Conservation (phyloP, 805 yeast species). For the Ogataea sp. region DNA sequence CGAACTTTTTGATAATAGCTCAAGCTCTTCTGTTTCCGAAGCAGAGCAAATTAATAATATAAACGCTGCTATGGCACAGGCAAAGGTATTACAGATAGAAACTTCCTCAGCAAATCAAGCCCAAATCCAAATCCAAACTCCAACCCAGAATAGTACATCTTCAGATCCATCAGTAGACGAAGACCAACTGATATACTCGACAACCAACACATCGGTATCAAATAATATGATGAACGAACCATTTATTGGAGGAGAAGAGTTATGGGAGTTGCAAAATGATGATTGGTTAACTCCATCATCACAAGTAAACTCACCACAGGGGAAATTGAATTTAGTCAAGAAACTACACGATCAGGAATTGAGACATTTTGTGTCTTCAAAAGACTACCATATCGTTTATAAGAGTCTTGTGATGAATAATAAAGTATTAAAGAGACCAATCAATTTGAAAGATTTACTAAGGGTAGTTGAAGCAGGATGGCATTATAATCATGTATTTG, state of each 20-base stretch:
- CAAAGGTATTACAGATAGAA: too few species aligned
- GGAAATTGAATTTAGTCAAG: conserved; percentile 15
- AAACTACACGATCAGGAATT: conserved; percentile 16
- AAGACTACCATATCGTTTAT: conserved; percentile 56
- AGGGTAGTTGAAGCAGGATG: conserved; percentile 77
- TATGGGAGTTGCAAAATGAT: conserved; percentile 64
- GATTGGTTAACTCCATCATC: conserved; percentile 51
- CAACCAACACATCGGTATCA: neutral
- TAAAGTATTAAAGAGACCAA: conserved; percentile 55
- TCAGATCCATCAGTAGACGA: neutral
- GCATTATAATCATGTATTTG: conserved; percentile 61
- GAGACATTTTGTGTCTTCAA: conserved; percentile 28
- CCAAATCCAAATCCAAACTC: neutral
- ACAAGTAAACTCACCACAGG: conserved; percentile 17
- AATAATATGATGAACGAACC: conserved; percentile 24
- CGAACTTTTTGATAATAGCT: conserved; percentile 40
- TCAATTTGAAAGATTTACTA: conserved; percentile 68
- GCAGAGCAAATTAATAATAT: too few species aligned
- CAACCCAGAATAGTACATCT: neutral
- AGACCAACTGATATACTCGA: neutral
- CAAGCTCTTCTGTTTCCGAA: too few species aligned
- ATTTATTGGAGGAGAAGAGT: conserved; percentile 34
- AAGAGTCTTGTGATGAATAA: conserved; percentile 62
- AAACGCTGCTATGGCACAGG: neutral
- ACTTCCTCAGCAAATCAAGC: too few species aligned